phyloP scores from a whole-genome alignment of 805 yeast genomes.

The Scheffersomyces stipitis region DNA sequence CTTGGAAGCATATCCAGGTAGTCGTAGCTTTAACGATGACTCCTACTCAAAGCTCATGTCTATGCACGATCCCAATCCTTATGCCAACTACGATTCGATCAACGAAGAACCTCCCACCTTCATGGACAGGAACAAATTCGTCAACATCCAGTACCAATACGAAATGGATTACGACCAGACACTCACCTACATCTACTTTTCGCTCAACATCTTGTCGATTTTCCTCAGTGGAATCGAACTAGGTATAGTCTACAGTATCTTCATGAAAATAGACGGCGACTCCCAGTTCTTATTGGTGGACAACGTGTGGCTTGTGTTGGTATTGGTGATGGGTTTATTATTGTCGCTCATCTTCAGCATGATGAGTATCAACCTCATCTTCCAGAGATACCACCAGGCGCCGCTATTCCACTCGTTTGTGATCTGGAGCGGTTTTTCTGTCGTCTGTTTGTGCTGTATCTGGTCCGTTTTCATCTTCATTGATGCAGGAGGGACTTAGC shows the following conservation, averaged over 20 bases:
- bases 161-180: conserved; percentile 37
- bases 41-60: neutral
- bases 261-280: conserved; percentile 17
- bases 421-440: conserved; percentile 24
- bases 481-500: no score
- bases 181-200: conserved; percentile 35
- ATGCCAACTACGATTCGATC: conserved; percentile 29
- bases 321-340: conserved; percentile 31
- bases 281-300: conserved; percentile 25
- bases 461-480: conserved; percentile 12
- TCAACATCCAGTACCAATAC: conserved; percentile 24
- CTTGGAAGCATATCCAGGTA: neutral
- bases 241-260: conserved; percentile 37
- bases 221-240: conserved; percentile 40
- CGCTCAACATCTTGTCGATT: conserved; percentile 32
- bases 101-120: conserved; percentile 31
- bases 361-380: conserved; percentile 33
- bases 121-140: conserved; percentile 17
- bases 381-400: conserved; percentile 28
- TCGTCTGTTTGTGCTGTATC: conserved; percentile 21
- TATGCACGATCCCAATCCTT: neutral
- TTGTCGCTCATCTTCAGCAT: conserved; percentile 34
- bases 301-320: conserved; percentile 32
- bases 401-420: conserved; percentile 24
- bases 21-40: neutral